Conservation (phyloP, 441 rosid genomes). For the Populus hybrid region DNA sequence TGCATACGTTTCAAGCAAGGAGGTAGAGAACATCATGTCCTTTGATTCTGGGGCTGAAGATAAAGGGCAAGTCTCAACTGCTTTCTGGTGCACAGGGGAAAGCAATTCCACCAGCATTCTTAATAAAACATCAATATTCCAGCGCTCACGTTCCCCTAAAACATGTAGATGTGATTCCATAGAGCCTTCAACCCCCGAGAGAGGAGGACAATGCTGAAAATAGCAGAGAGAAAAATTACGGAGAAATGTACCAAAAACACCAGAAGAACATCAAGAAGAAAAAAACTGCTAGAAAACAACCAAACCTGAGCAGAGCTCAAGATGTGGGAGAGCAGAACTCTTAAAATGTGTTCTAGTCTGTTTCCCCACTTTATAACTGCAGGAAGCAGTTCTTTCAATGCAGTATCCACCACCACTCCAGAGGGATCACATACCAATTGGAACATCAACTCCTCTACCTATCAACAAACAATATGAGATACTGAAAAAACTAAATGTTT, state of each 20-base stretch:
- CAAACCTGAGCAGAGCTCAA: conserved; percentile 83
- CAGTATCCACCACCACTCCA: conserved; percentile 90
- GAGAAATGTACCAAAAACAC: conserved; percentile 16
- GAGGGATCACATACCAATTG: conserved; percentile 89
- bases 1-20: conserved; percentile 69
- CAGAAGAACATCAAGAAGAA: conserved; percentile 16
- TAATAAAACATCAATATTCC: conserved; percentile 89
- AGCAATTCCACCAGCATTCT: conserved; percentile 82
- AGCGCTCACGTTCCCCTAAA: conserved; percentile 92
- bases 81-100: conserved; percentile 70
- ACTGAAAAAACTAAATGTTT: conserved; percentile 25
- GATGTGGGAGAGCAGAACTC: conserved; percentile 73
- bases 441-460: conserved; percentile 97
- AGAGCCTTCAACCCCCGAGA: conserved; percentile 97
- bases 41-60: conserved; percentile 47
- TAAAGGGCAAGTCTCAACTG: conserved; percentile 82
- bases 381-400: conserved; percentile 84
- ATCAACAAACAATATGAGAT: conserved; percentile 36
- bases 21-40: conserved; percentile 45
- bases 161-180: conserved; percentile 83
- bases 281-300: conserved; percentile 14
- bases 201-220: conserved; percentile 85
- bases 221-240: conserved; percentile 13
- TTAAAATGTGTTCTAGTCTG: conserved; percentile 74
- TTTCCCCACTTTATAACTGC: conserved; percentile 86